Evolutionary conservation across 2,329 filamentous ascomycete species (phyloP).

Genomic region (Berkeleyomyces rouxiae): DNA sequence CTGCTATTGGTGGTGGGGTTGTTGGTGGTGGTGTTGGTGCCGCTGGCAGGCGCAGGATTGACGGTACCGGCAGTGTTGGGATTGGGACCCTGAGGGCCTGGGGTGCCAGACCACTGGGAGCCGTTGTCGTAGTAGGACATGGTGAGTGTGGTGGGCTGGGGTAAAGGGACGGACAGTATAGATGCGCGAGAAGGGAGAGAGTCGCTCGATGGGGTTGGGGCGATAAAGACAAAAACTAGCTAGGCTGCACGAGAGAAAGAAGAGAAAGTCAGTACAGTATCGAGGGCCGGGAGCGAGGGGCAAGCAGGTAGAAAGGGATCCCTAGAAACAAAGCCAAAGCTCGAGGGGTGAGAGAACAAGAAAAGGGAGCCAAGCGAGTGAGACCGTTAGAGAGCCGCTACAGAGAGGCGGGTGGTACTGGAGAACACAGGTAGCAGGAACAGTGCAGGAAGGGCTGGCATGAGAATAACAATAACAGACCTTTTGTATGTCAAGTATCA

Average conservation of each 20-base stretch:
- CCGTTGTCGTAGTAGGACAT: constrained; percentile 14
- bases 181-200: neutral
- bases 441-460: neutral
- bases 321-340: neutral
- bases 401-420: neutral
- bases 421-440: neutral
- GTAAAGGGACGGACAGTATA: neutral
- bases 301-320: neutral
- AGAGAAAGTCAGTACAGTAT: neutral
- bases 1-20: neutral
- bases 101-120: constrained; percentile 11
- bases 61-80: neutral
- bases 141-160: neutral
- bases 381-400: neutral
- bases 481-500: neutral
- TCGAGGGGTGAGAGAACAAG: neutral
- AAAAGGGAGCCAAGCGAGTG: neutral
- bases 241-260: neutral
- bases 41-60: neutral
- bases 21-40: constrained; percentile 18
- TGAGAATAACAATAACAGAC: neutral
- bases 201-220: neutral
- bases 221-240: neutral
- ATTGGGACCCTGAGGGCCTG: constrained; percentile 6
- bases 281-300: neutral